Base-by-base conservation (phyloP, 129 eudicot genomes). In the Silybum marianum region DNA sequence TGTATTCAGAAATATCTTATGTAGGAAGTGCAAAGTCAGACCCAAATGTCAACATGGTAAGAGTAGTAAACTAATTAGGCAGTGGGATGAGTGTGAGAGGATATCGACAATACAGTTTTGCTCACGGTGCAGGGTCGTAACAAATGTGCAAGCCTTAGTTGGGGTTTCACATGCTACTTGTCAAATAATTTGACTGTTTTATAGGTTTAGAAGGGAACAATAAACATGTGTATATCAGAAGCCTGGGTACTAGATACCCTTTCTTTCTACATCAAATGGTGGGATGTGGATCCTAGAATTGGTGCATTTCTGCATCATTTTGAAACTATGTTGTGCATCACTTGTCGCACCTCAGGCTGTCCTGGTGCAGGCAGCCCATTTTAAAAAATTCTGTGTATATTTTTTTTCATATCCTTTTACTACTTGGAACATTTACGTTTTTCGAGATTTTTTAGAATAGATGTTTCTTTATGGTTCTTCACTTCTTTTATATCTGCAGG, bases 401-500 rank as follows among this genome's bases (percentile, higher is more conserved):
- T 67, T 74, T 74, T 18, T 28, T 28, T 28, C n/a, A 74, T 13
- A 13, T 67, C 78, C 78, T 1, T 42, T 74, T 30, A 74, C 14
- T 24, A 24, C 11, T 46, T 13, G 42, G 42, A 48, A 48, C 23
- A 46, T 10, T 24, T 13, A 74, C 3, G 16, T 39, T 46, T 7
- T 62, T 25, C 25, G 42, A 0, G 9, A 44, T 22, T 65, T 65
- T 77, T 11, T 66, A 24, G 12, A 40, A 16, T 3, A 39, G 18
- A 67, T 69, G 2, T 11, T 28, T 72, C 40, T 69, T 46, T 16
- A 21, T 30, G 23, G 9, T 83, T 65, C 68, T 44, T 71, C 26
- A 74, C 11, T 71, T 8, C 7, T 71, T 8, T 67, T 84, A 22
- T 73, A 6, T 38, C 34, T 23, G 32, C 87, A 95, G 99, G 99